Evolutionary conservation across 2,329 filamentous ascomycete genomes (phyloP).

Genomic region (Neofusicoccum kwambonambiense): DNA sequence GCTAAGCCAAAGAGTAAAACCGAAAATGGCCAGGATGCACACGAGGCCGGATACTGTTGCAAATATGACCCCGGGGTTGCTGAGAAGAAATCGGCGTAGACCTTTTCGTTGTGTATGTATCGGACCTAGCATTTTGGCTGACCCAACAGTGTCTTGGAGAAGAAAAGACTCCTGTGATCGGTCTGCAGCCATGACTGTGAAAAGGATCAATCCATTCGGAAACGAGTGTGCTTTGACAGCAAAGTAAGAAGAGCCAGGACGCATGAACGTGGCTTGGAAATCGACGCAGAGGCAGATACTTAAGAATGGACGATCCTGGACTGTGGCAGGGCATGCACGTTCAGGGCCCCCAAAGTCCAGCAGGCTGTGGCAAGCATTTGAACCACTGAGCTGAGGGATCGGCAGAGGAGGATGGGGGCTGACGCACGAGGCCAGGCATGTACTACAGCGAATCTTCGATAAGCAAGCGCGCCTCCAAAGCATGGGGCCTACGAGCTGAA

Average conservation of each 20-base stretch:
- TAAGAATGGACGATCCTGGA: background rate
- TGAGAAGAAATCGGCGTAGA: background rate
- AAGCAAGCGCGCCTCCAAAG: background rate
- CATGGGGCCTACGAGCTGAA: too few relatives aligned
- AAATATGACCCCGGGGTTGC: background rate
- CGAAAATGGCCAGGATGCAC: background rate
- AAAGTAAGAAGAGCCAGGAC: too few relatives aligned
- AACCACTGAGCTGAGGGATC: background rate
- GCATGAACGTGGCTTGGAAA: too few relatives aligned
- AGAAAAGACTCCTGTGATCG: background rate
- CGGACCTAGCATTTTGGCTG: background rate
- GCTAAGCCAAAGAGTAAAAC: slow-evolving; percentile 28
- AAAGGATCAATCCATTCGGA: background rate
- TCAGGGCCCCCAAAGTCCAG: too few relatives aligned
- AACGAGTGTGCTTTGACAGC: too few relatives aligned
- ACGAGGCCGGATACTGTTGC: background rate
- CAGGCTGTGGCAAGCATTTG: too few relatives aligned
- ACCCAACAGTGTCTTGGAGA: background rate
- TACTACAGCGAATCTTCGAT: background rate
- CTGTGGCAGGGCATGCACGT: background rate
- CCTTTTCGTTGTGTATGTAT: background rate
- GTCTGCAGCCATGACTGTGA: background rate
- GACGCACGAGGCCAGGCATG: background rate
- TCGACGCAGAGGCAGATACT: background rate
- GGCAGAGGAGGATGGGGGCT: background rate